A percentile compares a stretch with the other conserved stretches of the same genome.
These are phyloP conservation scores for Leptoxyphium fumago DNA, from an alignment of 2,329 filamentous ascomycete genomes.

Conservation along the genomic window DNA sequence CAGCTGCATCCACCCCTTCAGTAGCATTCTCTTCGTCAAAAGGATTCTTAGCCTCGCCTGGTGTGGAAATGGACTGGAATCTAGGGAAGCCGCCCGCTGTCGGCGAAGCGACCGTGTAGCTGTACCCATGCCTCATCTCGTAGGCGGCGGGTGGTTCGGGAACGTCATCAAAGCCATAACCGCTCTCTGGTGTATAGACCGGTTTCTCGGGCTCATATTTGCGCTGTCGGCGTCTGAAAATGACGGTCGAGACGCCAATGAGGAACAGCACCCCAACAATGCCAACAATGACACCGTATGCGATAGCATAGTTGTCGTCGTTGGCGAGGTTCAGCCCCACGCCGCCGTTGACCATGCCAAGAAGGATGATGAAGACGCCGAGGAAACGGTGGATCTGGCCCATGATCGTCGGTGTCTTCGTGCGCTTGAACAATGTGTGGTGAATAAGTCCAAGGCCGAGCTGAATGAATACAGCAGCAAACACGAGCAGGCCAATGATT, in stretches of 20 bases:
- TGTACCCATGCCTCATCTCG: background rate
- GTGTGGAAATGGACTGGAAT: background rate
- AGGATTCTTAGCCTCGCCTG: background rate
- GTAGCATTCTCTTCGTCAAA: background rate
- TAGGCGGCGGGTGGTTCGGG: background rate
- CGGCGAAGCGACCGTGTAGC: background rate
- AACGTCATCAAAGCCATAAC: background rate
- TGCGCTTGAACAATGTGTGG: conserved; percentile 20
- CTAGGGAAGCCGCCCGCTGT: background rate
- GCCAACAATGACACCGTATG: conserved; percentile 32
- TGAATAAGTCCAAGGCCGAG: conserved; percentile 25
- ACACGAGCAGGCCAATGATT: conserved; percentile 29
- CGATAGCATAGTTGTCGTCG: conserved; percentile 30
- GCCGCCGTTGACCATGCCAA: conserved; percentile 43
- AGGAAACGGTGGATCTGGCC: conserved; percentile 43
- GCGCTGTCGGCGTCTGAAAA: background rate
- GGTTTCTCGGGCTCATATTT: background rate
- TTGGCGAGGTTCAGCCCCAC: conserved; percentile 44
- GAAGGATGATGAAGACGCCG: conserved; percentile 37
- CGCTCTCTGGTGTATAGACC: background rate
- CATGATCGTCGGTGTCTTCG: conserved; percentile 26
- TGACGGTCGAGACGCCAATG: conserved; percentile 10
- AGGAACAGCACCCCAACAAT: conserved; percentile 26
- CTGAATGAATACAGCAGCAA: conserved; percentile 21
- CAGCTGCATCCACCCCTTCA: background rate